Evolutionary conservation across 225 moss, liverwort and hornwort species (phyloP).

Genomic region (Pseudoscleropodium purum): DNA sequence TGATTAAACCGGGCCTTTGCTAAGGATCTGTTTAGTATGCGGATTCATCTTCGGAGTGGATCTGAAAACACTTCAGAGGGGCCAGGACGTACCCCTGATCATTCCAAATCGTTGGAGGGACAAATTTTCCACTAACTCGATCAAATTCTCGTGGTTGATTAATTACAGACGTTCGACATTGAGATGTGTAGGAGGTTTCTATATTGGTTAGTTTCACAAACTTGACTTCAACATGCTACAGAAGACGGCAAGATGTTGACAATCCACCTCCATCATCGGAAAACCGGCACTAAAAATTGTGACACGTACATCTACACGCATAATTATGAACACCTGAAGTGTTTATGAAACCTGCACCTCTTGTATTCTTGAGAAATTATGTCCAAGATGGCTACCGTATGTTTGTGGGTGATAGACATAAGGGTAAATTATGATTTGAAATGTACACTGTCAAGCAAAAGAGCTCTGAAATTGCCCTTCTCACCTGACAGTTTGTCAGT

Average conservation of each 20-base stretch:
- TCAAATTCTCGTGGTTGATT: neutral
- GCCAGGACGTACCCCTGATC: neutral
- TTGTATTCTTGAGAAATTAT: neutral
- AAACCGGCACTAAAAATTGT: neutral
- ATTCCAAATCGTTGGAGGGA: neutral
- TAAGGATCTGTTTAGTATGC: neutral
- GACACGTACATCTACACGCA: neutral
- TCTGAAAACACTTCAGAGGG: neutral
- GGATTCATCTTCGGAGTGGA: neutral
- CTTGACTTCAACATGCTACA: neutral
- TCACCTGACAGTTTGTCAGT: neutral
- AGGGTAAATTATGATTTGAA: neutral
- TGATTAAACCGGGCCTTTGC: neutral
- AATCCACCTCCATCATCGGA: constrained; percentile 23
- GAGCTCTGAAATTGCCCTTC: neutral
- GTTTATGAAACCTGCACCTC: neutral
- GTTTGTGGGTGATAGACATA: neutral
- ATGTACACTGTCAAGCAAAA: neutral
- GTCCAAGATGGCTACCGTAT: neutral
- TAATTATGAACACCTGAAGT: neutral
- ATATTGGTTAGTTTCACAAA: neutral
- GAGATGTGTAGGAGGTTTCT: neutral
- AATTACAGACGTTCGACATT: neutral
- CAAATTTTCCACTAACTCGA: neutral
- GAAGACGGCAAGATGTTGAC: constrained; percentile 56